Conservation (phyloP, 352 stramenopile species). For the Peronospora belbahrii region DNA sequence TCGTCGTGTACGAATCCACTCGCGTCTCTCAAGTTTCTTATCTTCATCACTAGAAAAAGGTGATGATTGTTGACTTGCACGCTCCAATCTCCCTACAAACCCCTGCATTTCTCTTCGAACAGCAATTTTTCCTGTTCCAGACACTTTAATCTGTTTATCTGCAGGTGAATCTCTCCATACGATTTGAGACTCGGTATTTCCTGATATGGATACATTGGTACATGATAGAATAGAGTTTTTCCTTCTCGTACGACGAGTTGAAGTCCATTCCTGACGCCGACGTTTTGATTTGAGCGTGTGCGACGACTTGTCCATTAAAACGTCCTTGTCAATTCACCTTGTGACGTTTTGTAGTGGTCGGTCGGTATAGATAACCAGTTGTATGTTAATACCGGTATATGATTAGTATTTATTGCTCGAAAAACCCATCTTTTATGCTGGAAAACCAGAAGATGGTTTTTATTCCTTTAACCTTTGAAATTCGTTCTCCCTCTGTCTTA, state of each 20-base stretch:
- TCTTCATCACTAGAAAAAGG: slow-evolving; percentile 13
- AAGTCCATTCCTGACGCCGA: slow-evolving; percentile 25
- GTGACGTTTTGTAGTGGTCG: no score
- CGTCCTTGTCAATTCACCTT: no score
- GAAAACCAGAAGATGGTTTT: no score
- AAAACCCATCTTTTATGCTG: no score
- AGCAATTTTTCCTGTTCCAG: slow-evolving; percentile 56
- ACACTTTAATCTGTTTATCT: slow-evolving; percentile 74
- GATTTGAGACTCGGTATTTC: slow-evolving; percentile 34
- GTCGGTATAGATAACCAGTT: no score
- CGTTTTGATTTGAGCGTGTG: slow-evolving; percentile 42
- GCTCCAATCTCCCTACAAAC: slow-evolving; percentile 52
- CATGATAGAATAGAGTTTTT: slow-evolving; percentile 1
- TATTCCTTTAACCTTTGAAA: no score
- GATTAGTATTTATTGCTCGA: no score
- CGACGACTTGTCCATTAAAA: slow-evolving; percentile 14
- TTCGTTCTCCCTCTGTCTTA: no score
- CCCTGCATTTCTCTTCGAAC: slow-evolving; percentile 62
- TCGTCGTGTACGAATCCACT: slow-evolving; percentile 1
- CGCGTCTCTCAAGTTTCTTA: background rate
- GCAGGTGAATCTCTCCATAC: slow-evolving; percentile 77
- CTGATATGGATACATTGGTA: slow-evolving; percentile 4
- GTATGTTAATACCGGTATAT: no score
- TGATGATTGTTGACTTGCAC: slow-evolving; percentile 43
- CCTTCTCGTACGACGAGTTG: slow-evolving; percentile 14